These are phyloP conservation scores for Pythium utonaiense DNA, from an alignment of 352 stramenopile genomes.

Conservation along the genomic window DNA sequence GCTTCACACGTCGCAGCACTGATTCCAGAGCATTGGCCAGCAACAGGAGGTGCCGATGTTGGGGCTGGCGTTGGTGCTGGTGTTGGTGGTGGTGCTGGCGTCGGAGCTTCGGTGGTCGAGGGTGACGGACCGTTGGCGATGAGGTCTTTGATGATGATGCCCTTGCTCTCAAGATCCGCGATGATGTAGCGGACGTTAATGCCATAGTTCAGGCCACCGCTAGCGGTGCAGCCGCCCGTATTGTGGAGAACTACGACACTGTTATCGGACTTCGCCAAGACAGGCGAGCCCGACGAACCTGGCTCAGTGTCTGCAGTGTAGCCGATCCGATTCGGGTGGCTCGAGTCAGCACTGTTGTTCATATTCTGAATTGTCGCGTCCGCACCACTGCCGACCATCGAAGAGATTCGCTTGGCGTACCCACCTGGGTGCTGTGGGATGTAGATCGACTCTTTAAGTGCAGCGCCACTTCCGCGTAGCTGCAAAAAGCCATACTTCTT, in stretches of 20 bases:
- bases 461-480: conserved; percentile 18
- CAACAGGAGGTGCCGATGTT: too few species aligned
- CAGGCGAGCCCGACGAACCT: conserved; percentile 25
- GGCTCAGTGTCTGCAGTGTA: conserved; percentile 31
- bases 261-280: conserved; percentile 26
- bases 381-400: conserved; percentile 2
- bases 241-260: conserved; percentile 29
- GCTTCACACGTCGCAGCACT: too few species aligned
- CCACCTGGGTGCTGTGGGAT: conserved; percentile 1
- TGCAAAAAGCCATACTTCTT: conserved; percentile 29
- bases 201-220: conserved; percentile 10
- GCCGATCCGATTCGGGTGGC: conserved; percentile 22
- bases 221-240: conserved; percentile 22
- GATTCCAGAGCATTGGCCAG: neutral
- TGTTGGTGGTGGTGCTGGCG: neutral
- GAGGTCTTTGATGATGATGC: conserved; percentile 17
- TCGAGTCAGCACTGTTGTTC: conserved; percentile 7
- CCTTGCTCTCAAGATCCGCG: conserved; percentile 12
- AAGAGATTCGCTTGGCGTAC: conserved; percentile 8
- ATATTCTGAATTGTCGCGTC: conserved; percentile 9
- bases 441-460: conserved; percentile 21
- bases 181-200: conserved; percentile 15
- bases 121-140: neutral
- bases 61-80: neutral
- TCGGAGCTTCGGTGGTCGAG: too few species aligned